Conservation (phyloP, 495 filamentous ascomycete species). For the Podospora comata region DNA sequence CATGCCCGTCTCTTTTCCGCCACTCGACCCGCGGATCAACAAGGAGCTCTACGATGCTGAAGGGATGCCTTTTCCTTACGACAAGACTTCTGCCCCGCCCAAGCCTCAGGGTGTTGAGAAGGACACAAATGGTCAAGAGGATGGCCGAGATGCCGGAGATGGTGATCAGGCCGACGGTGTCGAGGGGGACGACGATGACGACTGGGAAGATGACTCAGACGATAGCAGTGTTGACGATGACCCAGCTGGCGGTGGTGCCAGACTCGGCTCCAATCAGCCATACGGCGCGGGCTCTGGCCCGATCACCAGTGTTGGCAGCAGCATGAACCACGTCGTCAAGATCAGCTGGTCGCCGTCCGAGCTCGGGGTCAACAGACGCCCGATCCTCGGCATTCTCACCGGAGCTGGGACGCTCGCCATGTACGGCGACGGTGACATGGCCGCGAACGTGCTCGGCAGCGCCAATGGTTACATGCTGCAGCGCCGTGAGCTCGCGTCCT, state of each 20-base stretch:
- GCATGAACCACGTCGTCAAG: slow-evolving; percentile 46
- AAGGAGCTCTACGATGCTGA: slow-evolving; percentile 31
- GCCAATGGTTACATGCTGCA: slow-evolving; percentile 33
- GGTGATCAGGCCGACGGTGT: slow-evolving; percentile 22
- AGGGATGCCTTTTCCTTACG: slow-evolving; percentile 27
- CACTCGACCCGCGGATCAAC: slow-evolving; percentile 37
- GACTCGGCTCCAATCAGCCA: slow-evolving; percentile 25
- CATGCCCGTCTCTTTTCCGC: slow-evolving; percentile 36
- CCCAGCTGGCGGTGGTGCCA: slow-evolving; percentile 7
- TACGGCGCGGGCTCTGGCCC: slow-evolving; percentile 43
- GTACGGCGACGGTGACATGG: slow-evolving; percentile 42
- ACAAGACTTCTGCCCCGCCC: background rate
- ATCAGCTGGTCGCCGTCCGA: slow-evolving; percentile 47
- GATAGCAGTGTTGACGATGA: slow-evolving; percentile 11
- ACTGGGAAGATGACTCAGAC: slow-evolving; percentile 10
- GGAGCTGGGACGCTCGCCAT: slow-evolving; percentile 40
- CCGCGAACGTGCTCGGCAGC: slow-evolving; percentile 24
- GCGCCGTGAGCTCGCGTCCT: slow-evolving; percentile 29
- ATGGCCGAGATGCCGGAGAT: slow-evolving; percentile 15
- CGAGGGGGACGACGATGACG: slow-evolving; percentile 10
- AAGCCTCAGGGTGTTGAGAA: background rate
- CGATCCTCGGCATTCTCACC: slow-evolving; percentile 42
- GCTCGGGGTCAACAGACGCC: slow-evolving; percentile 43
- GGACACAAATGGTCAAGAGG: slow-evolving; percentile 16
- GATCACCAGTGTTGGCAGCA: slow-evolving; percentile 44